phyloP scores from a whole-genome alignment of 345 rosid species.

The Triadica sebifera region DNA sequence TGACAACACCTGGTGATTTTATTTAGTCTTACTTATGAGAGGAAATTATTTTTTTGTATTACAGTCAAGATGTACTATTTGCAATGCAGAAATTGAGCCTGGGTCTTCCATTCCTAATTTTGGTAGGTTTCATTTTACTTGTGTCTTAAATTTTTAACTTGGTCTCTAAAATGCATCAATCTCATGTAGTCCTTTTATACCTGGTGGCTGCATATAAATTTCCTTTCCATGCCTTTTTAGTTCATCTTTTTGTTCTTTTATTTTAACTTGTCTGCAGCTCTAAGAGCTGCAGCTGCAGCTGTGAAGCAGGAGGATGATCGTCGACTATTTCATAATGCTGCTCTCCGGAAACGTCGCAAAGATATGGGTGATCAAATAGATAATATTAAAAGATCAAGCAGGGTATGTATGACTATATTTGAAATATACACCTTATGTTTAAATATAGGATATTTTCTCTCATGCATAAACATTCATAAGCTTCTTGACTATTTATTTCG shows the following conservation, averaged over 20 bases:
- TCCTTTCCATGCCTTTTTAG: not conserved
- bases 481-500: not conserved
- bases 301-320: slow-evolving; percentile 90
- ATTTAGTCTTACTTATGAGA: not conserved
- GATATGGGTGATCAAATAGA: slow-evolving; percentile 82
- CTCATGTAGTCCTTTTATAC: slow-evolving; percentile 7
- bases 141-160: not conserved
- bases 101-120: slow-evolving; percentile 73
- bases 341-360: slow-evolving; percentile 89
- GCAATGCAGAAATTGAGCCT: slow-evolving; percentile 76
- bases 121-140: slow-evolving; percentile 49
- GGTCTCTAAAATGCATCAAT: not conserved
- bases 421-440: slow-evolving; percentile 11
- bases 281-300: slow-evolving; percentile 94
- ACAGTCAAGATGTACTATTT: slow-evolving; percentile 91
- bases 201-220: slow-evolving; percentile 11
- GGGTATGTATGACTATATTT: slow-evolving; percentile 43
- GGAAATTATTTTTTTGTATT: slow-evolving; percentile 41
- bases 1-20: not conserved
- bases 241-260: slow-evolving; percentile 4
- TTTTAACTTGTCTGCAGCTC: slow-evolving; percentile 47
- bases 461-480: not conserved
- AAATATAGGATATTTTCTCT: not conserved
- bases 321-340: slow-evolving; percentile 83
- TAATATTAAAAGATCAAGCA: slow-evolving; percentile 53